Conservation (phyloP, 2,329 filamentous ascomycete species). For the Ophiostoma sp. region DNA sequence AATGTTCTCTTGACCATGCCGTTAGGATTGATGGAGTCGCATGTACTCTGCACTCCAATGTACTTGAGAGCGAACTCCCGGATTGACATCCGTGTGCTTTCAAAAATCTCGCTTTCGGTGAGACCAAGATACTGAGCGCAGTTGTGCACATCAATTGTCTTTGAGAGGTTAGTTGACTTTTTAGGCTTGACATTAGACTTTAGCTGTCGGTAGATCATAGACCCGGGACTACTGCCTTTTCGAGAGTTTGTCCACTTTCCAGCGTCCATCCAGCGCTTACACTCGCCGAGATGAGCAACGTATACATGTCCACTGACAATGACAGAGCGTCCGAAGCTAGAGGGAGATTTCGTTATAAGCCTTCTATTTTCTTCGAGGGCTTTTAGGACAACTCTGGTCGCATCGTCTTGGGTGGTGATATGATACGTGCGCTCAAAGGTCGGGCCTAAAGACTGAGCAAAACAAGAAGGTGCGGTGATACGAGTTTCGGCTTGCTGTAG, state of each 20-base stretch:
- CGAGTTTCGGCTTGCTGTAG: too few species aligned
- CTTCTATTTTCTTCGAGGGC: not conserved
- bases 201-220: conserved; percentile 5
- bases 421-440: not conserved
- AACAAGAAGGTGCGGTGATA: too few species aligned
- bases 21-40: not conserved
- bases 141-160: not conserved
- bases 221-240: not conserved
- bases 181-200: not conserved
- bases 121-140: not conserved
- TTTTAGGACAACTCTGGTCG: not conserved
- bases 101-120: not conserved
- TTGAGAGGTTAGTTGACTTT: not conserved
- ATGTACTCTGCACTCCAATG: not conserved
- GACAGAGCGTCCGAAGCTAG: not conserved
- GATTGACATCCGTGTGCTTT: not conserved
- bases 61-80: not conserved
- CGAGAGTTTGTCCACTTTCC: not conserved
- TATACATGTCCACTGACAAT: conserved; percentile 1
- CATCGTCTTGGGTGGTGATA: not conserved
- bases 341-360: not conserved
- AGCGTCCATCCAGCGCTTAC: not conserved
- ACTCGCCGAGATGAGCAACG: not conserved
- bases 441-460: not conserved
- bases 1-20: conserved; percentile 2